Percentiles rank a stretch among this genome's conserved stretches.
Evolutionary conservation across 108 stramenopile genomes (phyloP).

Genomic region (Licmophora abbreviata): DNA sequence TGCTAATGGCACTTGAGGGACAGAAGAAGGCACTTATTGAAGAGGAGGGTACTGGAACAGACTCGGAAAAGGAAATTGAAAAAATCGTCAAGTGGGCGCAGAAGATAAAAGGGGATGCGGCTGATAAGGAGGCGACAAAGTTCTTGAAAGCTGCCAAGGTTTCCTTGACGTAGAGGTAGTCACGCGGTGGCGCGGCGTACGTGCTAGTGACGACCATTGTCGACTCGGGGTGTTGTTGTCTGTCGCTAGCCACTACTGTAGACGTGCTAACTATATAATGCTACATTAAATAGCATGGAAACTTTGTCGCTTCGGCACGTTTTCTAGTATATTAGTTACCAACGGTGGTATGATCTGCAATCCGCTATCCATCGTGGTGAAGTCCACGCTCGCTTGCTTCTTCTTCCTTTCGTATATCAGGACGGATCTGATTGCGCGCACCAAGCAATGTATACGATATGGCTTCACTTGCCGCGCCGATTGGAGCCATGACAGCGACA

Average conservation of each 20-base stretch:
- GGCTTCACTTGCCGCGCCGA: constrained; percentile 75
- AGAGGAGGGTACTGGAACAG: constrained; percentile 56
- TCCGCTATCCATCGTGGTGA: constrained; percentile 1
- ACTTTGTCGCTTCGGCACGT: too few relatives aligned
- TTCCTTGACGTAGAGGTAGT: constrained; percentile 4
- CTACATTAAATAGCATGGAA: too few relatives aligned
- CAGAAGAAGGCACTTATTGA: constrained; percentile 61
- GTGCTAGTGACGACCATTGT: not conserved
- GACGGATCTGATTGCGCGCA: constrained; percentile 71
- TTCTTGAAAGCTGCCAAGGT: constrained; percentile 62
- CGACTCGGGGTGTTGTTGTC: too few relatives aligned
- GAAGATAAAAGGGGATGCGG: constrained; percentile 64
- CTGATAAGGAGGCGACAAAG: constrained; percentile 79
- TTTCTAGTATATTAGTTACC: too few relatives aligned
- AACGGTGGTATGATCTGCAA: too few relatives aligned
- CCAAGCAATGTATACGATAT: constrained; percentile 71
- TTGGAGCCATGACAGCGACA: constrained; percentile 59
- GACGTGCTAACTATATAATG: too few relatives aligned
- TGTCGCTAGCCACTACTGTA: too few relatives aligned
- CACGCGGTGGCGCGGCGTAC: not conserved
- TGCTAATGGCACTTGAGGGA: constrained; percentile 54
- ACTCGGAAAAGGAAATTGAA: constrained; percentile 62
- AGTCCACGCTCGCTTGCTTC: constrained; percentile 39
- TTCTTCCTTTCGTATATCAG: constrained; percentile 74
- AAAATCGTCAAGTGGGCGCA: constrained; percentile 67